Evolutionary conservation across 2,329 filamentous ascomycete species (phyloP).

Genomic region (Trichoderma atrobrunneum): DNA sequence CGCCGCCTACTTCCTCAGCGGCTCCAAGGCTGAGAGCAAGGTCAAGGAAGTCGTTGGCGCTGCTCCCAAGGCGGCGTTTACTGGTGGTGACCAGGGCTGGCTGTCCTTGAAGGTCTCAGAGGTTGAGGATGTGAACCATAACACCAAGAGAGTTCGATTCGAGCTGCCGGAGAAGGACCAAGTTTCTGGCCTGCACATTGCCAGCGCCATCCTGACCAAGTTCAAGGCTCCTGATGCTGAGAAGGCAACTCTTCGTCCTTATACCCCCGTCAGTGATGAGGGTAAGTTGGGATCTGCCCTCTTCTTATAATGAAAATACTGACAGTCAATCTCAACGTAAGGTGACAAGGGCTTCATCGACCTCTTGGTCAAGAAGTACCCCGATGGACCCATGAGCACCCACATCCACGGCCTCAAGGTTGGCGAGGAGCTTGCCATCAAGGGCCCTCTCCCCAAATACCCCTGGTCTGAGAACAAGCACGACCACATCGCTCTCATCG

Average conservation of each 20-base stretch:
- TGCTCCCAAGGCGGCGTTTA: slow-evolving; percentile 57
- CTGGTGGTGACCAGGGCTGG: slow-evolving; percentile 87
- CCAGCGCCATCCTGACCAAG: slow-evolving; percentile 89
- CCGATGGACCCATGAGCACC: slow-evolving; percentile 84
- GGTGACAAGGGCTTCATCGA: slow-evolving; percentile 78
- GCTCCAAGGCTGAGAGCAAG: slow-evolving; percentile 56
- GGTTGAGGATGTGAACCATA: slow-evolving; percentile 81
- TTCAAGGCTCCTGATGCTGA: slow-evolving; percentile 79
- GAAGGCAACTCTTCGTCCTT: slow-evolving; percentile 86
- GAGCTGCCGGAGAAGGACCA: slow-evolving; percentile 78
- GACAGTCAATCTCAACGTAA: slow-evolving; percentile 33
- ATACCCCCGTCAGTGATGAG: slow-evolving; percentile 89
- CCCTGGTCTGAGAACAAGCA: slow-evolving; percentile 89
- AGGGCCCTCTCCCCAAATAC: slow-evolving; percentile 95
- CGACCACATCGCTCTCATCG: slow-evolving; percentile 79
- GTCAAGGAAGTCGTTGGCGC: slow-evolving; percentile 41
- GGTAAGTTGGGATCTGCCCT: slow-evolving; percentile 43
- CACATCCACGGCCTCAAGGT: slow-evolving; percentile 81
- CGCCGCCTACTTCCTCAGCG: slow-evolving; percentile 55
- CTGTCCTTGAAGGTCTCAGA: slow-evolving; percentile 75
- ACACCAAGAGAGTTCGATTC: slow-evolving; percentile 92
- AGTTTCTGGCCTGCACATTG: slow-evolving; percentile 76
- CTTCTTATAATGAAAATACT: neutral
- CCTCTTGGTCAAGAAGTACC: slow-evolving; percentile 89
- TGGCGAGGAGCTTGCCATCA: slow-evolving; percentile 82